Conservation (phyloP, 73 alveolate genomes). For the Paramecium primaurelia region DNA sequence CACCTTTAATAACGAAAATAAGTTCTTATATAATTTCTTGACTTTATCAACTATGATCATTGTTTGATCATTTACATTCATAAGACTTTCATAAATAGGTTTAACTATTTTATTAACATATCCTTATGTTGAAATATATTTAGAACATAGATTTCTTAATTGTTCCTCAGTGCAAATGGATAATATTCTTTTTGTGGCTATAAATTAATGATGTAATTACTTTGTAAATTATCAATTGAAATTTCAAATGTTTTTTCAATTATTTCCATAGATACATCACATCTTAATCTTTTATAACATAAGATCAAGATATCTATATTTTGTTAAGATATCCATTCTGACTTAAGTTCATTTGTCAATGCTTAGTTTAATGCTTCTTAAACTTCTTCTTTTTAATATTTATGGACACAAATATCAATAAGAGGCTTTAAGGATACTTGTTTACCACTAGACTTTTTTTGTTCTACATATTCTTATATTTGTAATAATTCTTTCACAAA, state of each 20-base stretch:
- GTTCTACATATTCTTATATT: not conserved
- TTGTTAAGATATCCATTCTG: not conserved
- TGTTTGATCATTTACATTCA: slow-evolving; percentile 16
- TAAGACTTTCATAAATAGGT: slow-evolving; percentile 1
- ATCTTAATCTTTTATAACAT: not conserved
- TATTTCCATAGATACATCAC: not conserved
- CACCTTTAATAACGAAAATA: not conserved
- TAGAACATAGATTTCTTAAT: not conserved
- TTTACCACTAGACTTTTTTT: not conserved
- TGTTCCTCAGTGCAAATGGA: not conserved
- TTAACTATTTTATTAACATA: not conserved
- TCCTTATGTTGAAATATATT: not conserved
- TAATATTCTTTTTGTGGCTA: slow-evolving; percentile 10
- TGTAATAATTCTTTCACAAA: slow-evolving; percentile 3
- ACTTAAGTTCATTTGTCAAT: not conserved
- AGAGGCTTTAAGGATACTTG: not conserved
- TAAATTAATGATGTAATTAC: not conserved
- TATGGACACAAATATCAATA: not conserved
- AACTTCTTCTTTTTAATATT: not conserved
- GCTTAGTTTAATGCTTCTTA: not conserved
- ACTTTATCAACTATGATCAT: not conserved
- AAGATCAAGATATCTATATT: not conserved
- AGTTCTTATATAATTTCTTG: not conserved
- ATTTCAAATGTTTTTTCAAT: not conserved
- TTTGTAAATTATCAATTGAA: not conserved